Percentiles rank a stretch among this genome's conserved stretches.
Conservation (phyloP, 2,329 filamentous ascomycete species). For the Colletotrichum musicola region DNA sequence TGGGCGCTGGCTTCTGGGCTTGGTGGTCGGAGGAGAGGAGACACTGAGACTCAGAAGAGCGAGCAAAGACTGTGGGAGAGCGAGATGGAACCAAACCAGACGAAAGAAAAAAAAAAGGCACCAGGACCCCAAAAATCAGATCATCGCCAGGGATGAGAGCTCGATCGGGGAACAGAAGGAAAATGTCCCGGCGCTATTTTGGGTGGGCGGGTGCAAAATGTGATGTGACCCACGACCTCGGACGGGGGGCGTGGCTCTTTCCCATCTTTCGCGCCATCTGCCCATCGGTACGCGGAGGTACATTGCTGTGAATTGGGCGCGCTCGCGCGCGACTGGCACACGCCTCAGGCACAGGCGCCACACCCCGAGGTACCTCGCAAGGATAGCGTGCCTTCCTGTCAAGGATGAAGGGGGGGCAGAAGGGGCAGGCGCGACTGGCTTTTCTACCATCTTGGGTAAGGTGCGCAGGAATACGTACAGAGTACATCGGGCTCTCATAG, state of each 20-base stretch:
- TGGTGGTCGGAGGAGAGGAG: too few species aligned
- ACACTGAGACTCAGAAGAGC: too few species aligned
- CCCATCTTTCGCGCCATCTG: neutral
- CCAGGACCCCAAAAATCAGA: constrained; percentile 27
- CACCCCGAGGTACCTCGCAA: neutral
- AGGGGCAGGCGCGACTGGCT: neutral
- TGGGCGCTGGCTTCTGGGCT: too few species aligned
- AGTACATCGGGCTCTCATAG: too few species aligned
- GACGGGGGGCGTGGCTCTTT: neutral
- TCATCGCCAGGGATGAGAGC: constrained; percentile 36
- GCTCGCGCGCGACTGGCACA: neutral
- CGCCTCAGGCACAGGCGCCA: neutral
- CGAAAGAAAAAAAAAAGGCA: constrained; percentile 6
- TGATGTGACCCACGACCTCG: neutral
- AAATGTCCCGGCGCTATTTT: constrained; percentile 37
- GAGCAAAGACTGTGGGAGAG: neutral
- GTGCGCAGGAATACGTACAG: neutral
- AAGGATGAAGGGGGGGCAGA: too few species aligned
- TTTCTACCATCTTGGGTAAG: neutral
- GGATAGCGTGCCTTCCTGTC: neutral
- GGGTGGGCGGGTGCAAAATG: constrained; percentile 23
- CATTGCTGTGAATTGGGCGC: neutral
- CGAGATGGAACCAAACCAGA: constrained; percentile 13
- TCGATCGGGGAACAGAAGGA: constrained; percentile 36
- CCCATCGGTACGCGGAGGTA: neutral